Evolutionary conservation across 2,329 filamentous ascomycete species (phyloP), one percentile per base, ranked within the genome.

Genomic region (Periconia sp.): DNA sequence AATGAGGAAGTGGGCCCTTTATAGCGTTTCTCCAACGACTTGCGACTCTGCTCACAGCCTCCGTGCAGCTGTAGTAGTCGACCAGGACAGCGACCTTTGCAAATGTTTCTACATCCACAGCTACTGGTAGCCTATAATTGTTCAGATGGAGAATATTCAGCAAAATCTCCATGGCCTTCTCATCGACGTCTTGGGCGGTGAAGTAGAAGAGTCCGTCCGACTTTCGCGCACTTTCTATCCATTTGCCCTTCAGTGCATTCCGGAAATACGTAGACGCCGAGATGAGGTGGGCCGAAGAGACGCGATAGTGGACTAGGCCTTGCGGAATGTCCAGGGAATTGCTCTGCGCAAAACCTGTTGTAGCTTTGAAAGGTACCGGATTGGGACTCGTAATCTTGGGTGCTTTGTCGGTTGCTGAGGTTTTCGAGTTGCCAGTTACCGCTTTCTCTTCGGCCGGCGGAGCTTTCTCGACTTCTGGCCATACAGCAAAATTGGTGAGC

Each of bases 141-240:
- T 68, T 68, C 35, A 71, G 64, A 55, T 80, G 77, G 8, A 80
- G 58, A n/a, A 75, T 71, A 43, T 76, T 69, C 34, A 79, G 57
- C 1, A 78, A 40, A 13, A 72, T 69, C 7, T 68, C 56, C 4
- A 78, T 63, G 0, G 74, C 73, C 5, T 71, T 57, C 4, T 61
- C 51, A 39, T 78, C 65, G 55, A 50, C 59, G 59, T 54, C 50
- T 2, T 44, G 24, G 8, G 50, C 45, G 1, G 17, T 2, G 6
- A 58, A 15, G 17, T 50, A 40, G 34, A 40, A 56, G 11, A n/a
- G 43, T n/a, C 49, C 39, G 12, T 55, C 46, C 8, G 21, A 21
- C 21, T 50, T 19, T 19, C 22, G 32, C 6, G 16, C 19, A 12
- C 22, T 28, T 31, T 50, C 39, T 11, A 15, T 43, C 19, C 15